phyloP scores from a whole-genome alignment of 1,284 basidiomycete species.

The Cronartium quercuum region DNA sequence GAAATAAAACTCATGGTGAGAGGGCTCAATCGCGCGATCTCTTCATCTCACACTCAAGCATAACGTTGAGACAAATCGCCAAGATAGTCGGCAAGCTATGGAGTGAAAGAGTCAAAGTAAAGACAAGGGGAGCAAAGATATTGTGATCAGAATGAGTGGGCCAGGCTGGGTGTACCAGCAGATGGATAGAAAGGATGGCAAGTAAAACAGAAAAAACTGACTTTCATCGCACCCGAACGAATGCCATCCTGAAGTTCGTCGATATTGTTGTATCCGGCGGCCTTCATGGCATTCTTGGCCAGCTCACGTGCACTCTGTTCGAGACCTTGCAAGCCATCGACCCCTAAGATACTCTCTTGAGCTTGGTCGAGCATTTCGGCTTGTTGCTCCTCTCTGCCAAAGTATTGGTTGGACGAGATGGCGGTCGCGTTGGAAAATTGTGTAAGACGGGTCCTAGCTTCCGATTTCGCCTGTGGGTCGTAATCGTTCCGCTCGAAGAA shows the following conservation, averaged over 20 bases:
- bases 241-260: conserved; percentile 80
- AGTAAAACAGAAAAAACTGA: conserved; percentile 50
- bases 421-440: conserved; percentile 85
- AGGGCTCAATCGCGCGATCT: too few relatives aligned
- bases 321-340: conserved; percentile 54
- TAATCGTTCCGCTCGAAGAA: conserved; percentile 88
- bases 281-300: conserved; percentile 62
- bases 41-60: too few relatives aligned
- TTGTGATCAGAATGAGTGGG: neutral
- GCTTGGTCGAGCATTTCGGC: conserved; percentile 54
- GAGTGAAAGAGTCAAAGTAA: neutral
- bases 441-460: conserved; percentile 74
- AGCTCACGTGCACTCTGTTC: conserved; percentile 76
- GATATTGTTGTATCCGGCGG: conserved; percentile 71
- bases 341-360: conserved; percentile 50
- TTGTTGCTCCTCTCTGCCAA: conserved; percentile 80
- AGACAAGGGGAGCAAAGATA: neutral
- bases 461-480: conserved; percentile 65
- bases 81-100: conserved; percentile 35
- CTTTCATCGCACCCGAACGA: conserved; percentile 75
- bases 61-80: conserved; percentile 38
- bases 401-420: conserved; percentile 92
- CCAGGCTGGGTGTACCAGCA: neutral
- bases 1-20: too few relatives aligned
- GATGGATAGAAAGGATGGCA: neutral